phyloP scores from a whole-genome alignment of 805 yeast genomes.

The Naumovozyma baii region DNA sequence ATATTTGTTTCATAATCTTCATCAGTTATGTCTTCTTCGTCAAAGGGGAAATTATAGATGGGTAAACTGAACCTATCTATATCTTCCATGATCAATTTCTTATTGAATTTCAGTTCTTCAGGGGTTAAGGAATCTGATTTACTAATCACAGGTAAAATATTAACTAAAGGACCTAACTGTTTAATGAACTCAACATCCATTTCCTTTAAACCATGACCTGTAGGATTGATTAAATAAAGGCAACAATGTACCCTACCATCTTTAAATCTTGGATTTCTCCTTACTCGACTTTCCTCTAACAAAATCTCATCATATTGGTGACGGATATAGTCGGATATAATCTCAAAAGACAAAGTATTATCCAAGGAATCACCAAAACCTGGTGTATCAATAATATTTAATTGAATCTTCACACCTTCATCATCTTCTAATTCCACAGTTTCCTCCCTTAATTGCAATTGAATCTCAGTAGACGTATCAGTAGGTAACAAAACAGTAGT shows the following conservation, averaged over 20 bases:
- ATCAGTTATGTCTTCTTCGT: constrained; percentile 43
- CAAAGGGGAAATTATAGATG: constrained; percentile 62
- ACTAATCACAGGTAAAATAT: constrained; percentile 76
- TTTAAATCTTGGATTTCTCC: constrained; percentile 76
- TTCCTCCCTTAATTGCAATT: constrained; percentile 62
- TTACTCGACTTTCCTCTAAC: constrained; percentile 69
- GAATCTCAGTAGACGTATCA: constrained; percentile 41
- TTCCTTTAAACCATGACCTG: constrained; percentile 73
- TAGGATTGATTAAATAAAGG: constrained; percentile 69
- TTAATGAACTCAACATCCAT: constrained; percentile 73
- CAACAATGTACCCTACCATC: constrained; percentile 76
- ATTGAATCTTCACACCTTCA: constrained; percentile 72
- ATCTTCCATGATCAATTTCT: constrained; percentile 67
- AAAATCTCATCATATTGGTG: constrained; percentile 78
- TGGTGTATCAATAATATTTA: constrained; percentile 73
- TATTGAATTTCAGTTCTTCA: constrained; percentile 66
- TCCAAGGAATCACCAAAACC: constrained; percentile 72
- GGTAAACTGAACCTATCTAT: constrained; percentile 62
- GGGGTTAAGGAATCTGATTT: constrained; percentile 80
- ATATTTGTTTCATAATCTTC: constrained; percentile 59
- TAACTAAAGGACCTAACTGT: constrained; percentile 68
- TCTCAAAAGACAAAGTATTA: constrained; percentile 55
- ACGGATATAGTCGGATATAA: constrained; percentile 67
- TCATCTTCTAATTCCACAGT: constrained; percentile 78
- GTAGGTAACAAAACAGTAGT: constrained; percentile 47